phyloP scores from a whole-genome alignment of 2,329 filamentous ascomycete genomes.

The Aspergillus hiratsukae region DNA sequence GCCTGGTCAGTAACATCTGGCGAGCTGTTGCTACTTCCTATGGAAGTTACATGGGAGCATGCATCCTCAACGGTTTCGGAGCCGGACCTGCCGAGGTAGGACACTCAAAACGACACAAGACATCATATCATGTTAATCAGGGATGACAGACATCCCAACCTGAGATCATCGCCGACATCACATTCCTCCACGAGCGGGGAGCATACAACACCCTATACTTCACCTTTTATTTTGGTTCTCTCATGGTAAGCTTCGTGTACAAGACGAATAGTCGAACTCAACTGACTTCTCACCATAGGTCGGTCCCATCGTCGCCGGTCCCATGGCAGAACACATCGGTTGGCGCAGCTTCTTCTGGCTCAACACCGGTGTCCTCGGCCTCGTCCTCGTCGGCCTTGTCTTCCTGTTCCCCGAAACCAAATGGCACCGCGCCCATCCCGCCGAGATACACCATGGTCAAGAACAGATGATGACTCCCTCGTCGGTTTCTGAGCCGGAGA shows the following conservation, averaged over 20 bases:
- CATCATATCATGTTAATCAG: neutral
- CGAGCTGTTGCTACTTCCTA: slow-evolving; percentile 56
- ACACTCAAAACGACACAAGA: neutral
- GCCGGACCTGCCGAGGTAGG: slow-evolving; percentile 54
- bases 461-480: neutral
- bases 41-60: slow-evolving; percentile 60
- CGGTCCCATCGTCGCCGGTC: slow-evolving; percentile 55
- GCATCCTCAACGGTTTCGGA: slow-evolving; percentile 58
- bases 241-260: slow-evolving; percentile 45
- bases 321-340: slow-evolving; percentile 56
- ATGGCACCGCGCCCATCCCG: slow-evolving; percentile 47
- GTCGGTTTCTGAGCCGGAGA: slow-evolving; percentile 12
- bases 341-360: slow-evolving; percentile 65
- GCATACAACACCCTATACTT: slow-evolving; percentile 61
- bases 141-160: slow-evolving; percentile 52
- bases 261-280: too few species aligned
- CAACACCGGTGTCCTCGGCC: slow-evolving; percentile 52
- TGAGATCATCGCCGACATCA: slow-evolving; percentile 60
- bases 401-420: slow-evolving; percentile 63
- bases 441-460: slow-evolving; percentile 9
- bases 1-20: slow-evolving; percentile 53
- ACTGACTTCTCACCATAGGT: neutral
- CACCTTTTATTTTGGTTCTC: slow-evolving; percentile 57
- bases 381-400: slow-evolving; percentile 49
- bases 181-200: slow-evolving; percentile 62